Percentiles rank a stretch among this genome's conserved stretches.
Conservation (phyloP, 371 early-diverging fungal species). For the Mortierella sp. region DNA sequence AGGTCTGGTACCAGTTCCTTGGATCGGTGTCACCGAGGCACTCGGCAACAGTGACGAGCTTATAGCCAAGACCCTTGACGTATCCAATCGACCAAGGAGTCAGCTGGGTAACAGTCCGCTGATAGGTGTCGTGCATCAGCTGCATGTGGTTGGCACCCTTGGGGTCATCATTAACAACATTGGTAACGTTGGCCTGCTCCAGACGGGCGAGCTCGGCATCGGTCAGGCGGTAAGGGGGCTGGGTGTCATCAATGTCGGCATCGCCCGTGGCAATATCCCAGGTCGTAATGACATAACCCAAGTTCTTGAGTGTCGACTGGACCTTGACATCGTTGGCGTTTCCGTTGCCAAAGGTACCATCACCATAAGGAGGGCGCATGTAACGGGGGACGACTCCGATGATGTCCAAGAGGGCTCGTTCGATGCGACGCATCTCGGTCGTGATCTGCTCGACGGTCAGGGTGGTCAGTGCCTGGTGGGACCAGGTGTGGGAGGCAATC, state of each 20-base stretch:
- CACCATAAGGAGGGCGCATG: constrained; percentile 68
- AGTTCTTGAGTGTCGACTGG: constrained; percentile 26
- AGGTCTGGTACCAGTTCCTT: constrained; percentile 49
- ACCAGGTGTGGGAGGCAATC: constrained; percentile 61
- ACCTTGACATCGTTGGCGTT: constrained; percentile 37
- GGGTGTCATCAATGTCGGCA: constrained; percentile 45
- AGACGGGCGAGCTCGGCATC: constrained; percentile 21
- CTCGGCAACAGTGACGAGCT: constrained; percentile 51
- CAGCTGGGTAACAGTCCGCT: constrained; percentile 36
- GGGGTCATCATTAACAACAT: constrained; percentile 14
- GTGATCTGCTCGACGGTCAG: constrained; percentile 39
- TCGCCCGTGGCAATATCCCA: constrained; percentile 51
- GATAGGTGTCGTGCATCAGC: constrained; percentile 47
- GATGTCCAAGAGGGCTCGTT: constrained; percentile 49
- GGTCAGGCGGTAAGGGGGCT: constrained; percentile 17
- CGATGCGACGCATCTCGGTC: constrained; percentile 54
- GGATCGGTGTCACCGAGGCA: constrained; percentile 53
- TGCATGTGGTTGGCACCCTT: constrained; percentile 46
- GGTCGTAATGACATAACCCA: constrained; percentile 46
- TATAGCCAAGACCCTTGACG: constrained; percentile 34
- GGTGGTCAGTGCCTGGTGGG: constrained; percentile 41
- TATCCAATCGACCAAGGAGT: constrained; percentile 42
- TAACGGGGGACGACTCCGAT: constrained; percentile 57
- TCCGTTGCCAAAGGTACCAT: constrained; percentile 32
- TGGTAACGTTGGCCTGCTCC: constrained; percentile 29